phyloP scores from a whole-genome alignment of 805 yeast species.

The Wickerhamiella vanderwaltii region DNA sequence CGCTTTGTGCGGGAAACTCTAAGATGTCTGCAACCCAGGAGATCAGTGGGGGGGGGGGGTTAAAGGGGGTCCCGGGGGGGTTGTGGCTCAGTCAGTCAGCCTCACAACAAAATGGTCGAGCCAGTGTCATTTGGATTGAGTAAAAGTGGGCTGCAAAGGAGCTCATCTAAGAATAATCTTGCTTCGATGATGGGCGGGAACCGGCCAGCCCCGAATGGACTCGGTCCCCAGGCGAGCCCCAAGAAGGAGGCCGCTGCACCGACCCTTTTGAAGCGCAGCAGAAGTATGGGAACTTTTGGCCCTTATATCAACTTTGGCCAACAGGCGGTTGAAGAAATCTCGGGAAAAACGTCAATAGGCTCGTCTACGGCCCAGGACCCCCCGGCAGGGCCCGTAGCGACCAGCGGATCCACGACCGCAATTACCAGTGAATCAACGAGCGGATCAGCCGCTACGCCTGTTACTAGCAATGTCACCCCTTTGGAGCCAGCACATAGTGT shows the following conservation, averaged over 20 bases:
- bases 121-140: constrained; percentile 11
- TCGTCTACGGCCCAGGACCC: too few relatives aligned
- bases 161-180: constrained; percentile 9
- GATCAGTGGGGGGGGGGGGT: too few relatives aligned
- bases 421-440: background rate
- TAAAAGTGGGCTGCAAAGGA: constrained; percentile 5
- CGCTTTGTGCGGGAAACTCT: too few relatives aligned
- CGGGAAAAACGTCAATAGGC: constrained; percentile 10
- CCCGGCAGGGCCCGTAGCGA: background rate
- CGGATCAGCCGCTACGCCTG: background rate
- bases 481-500: background rate
- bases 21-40: too few relatives aligned
- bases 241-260: constrained; percentile 3
- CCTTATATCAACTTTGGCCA: constrained; percentile 11
- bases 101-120: constrained; percentile 8
- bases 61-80: too few relatives aligned
- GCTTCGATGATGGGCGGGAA: constrained; percentile 7
- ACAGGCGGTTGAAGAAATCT: constrained; percentile 14
- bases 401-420: background rate
- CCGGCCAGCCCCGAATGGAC: background rate
- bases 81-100: background rate
- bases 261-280: constrained; percentile 13
- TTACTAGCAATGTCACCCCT: background rate
- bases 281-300: constrained; percentile 15
- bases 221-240: background rate